Percentiles rank a stretch among this genome's conserved stretches.
These are phyloP conservation scores for Raffaelea albimanens DNA, from an alignment of 2,329 filamentous ascomycete genomes.

Conservation along the genomic window DNA sequence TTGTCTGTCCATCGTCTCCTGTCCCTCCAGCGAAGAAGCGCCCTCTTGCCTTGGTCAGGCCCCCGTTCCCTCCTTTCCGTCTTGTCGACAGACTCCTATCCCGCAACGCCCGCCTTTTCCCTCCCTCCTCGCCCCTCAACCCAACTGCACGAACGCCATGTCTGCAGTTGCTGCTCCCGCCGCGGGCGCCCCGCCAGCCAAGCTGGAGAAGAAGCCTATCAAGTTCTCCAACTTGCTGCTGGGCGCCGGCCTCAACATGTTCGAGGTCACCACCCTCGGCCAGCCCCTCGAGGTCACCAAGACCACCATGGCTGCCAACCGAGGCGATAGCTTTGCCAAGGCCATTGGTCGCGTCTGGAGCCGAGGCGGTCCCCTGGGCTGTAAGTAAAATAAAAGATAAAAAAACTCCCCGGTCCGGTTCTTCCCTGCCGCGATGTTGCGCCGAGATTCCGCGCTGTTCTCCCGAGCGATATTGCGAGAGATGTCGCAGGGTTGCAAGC, in stretches of 20 bases:
- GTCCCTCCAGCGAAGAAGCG: conserved; percentile 64
- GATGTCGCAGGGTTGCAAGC: no score
- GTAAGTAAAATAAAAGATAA: no score
- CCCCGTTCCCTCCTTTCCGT: conserved; percentile 20
- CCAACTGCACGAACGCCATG: conserved; percentile 39
- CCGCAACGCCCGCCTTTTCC: neutral
- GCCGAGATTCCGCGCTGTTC: neutral
- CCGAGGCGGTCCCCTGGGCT: conserved; percentile 87
- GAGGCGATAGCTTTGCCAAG: conserved; percentile 73
- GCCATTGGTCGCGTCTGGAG: conserved; percentile 84
- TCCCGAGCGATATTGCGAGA: no score
- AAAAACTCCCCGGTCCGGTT: no score
- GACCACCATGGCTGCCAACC: conserved; percentile 98
- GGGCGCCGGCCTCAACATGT: conserved; percentile 89
- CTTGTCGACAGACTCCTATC: neutral
- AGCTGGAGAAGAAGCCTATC: conserved; percentile 96
- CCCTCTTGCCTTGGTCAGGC: conserved; percentile 97
- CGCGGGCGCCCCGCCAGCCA: conserved; percentile 39
- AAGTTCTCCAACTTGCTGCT: conserved; percentile 99
- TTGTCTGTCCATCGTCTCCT: conserved; percentile 12
- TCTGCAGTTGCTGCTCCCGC: conserved; percentile 45
- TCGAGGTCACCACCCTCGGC: conserved; percentile 63
- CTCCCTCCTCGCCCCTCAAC: conserved; percentile 15
- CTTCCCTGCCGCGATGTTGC: neutral
- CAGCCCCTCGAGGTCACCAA: conserved; percentile 97